These are phyloP conservation scores for Polyporus arcularius DNA, from an alignment of 768 basidiomycete genomes.

Conservation along the genomic window DNA sequence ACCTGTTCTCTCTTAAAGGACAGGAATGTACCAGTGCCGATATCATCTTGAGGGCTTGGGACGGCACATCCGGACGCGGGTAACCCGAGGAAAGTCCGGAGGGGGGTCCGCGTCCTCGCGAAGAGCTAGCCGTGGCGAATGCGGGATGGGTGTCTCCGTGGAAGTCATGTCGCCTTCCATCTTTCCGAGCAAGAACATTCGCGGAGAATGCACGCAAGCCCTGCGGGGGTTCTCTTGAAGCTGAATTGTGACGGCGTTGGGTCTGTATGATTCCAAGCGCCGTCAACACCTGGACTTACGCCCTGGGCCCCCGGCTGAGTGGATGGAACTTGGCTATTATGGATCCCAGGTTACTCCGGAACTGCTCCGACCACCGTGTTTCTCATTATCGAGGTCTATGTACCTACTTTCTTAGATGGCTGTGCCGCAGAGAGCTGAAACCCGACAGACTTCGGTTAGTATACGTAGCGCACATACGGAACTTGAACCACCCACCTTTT, in stretches of 20 bases:
- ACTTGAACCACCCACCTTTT: too few species aligned
- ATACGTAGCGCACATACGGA: not conserved
- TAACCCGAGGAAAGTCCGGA: constrained; percentile 52
- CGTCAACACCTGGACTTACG: too few species aligned
- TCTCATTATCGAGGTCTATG: too few species aligned
- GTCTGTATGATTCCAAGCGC: not conserved
- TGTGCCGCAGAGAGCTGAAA: not conserved
- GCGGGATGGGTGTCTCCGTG: constrained; percentile 4
- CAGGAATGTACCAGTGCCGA: constrained; percentile 24
- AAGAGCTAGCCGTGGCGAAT: not conserved
- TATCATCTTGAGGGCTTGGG: constrained; percentile 30
- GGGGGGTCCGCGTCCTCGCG: constrained; percentile 16
- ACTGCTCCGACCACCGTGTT: not conserved
- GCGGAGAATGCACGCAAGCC: not conserved
- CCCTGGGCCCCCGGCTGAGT: not conserved
- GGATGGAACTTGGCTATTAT: constrained; percentile 11
- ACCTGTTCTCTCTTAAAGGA: constrained; percentile 28
- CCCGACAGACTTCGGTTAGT: not conserved
- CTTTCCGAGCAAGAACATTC: constrained; percentile 13
- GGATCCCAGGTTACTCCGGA: constrained; percentile 17
- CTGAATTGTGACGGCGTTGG: not conserved
- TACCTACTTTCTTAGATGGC: not conserved
- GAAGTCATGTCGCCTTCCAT: constrained; percentile 5
- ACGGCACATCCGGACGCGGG: constrained; percentile 39
- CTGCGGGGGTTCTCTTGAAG: too few species aligned